These are phyloP conservation scores for Pyrrhoderma noxium DNA, from an alignment of 1,284 basidiomycete species.

Conservation along the genomic window DNA sequence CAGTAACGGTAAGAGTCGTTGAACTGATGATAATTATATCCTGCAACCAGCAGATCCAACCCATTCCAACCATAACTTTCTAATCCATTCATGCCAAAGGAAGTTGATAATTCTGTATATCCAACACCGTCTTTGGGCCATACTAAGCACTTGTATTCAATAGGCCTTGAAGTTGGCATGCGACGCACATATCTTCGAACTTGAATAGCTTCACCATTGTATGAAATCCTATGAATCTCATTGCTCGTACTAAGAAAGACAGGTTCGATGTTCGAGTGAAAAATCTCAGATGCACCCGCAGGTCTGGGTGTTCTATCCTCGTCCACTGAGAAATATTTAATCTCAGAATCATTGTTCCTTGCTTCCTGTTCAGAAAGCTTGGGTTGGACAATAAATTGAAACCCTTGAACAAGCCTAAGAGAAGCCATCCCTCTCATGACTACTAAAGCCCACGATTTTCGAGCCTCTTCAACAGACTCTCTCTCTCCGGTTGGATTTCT, in stretches of 20 bases:
- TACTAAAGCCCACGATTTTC: slow-evolving; percentile 68
- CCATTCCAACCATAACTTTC: slow-evolving; percentile 81
- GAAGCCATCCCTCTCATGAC: slow-evolving; percentile 94
- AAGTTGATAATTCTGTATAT: slow-evolving; percentile 73
- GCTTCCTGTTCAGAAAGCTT: slow-evolving; percentile 23
- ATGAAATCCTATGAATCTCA: slow-evolving; percentile 90
- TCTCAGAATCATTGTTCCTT: slow-evolving; percentile 24
- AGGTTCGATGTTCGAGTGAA: slow-evolving; percentile 60
- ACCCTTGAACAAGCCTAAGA: slow-evolving; percentile 90
- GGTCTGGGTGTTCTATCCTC: slow-evolving; percentile 52
- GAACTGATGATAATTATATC: slow-evolving; percentile 70
- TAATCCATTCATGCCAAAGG: slow-evolving; percentile 73
- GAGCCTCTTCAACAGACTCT: slow-evolving; percentile 42
- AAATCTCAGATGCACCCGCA: slow-evolving; percentile 64
- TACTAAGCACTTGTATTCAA: slow-evolving; percentile 82
- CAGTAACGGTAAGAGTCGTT: slow-evolving; percentile 84
- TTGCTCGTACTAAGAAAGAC: slow-evolving; percentile 93
- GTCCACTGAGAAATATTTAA: slow-evolving; percentile 49
- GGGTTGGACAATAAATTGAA: slow-evolving; percentile 78
- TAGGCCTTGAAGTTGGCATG: slow-evolving; percentile 54
- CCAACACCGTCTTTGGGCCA: slow-evolving; percentile 88
- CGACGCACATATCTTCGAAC: slow-evolving; percentile 83
- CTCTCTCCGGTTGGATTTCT: slow-evolving; percentile 47
- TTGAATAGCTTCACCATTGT: slow-evolving; percentile 80
- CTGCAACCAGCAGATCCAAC: slow-evolving; percentile 82